These are phyloP conservation scores for Cicer arietinum DNA, from an alignment of 306 rosid genomes.

Conservation along the genomic window DNA sequence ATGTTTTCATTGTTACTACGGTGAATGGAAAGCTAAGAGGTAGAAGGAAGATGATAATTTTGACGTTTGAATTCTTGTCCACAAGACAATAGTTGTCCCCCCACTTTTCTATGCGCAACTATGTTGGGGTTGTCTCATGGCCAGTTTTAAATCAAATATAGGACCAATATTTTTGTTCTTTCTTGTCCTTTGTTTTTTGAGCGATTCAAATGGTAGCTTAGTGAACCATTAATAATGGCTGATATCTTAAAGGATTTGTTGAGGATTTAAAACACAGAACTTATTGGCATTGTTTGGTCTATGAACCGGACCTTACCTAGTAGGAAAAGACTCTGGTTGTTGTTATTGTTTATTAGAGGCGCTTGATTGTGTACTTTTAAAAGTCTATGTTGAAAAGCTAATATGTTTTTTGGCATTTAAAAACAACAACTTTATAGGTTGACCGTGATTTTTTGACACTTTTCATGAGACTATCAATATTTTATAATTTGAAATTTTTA, in stretches of 20 bases:
- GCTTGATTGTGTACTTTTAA: constrained; percentile 14
- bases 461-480: constrained; percentile 5
- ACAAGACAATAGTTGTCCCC: neutral
- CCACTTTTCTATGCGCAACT: neutral
- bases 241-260: neutral
- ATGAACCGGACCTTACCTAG: constrained; percentile 1
- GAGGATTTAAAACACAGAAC: constrained; percentile 18
- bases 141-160: neutral
- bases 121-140: neutral
- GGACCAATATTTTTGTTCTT: neutral
- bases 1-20: neutral
- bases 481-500: constrained; percentile 24
- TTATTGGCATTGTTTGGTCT: neutral
- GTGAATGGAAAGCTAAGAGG: constrained; percentile 1
- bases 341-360: constrained; percentile 1
- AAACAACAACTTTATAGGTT: constrained; percentile 19
- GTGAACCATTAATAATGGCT: neutral
- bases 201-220: neutral
- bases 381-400: constrained; percentile 1
- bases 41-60: neutral
- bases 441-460: neutral
- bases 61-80: neutral
- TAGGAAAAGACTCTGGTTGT: constrained; percentile 7
- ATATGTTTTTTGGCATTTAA: neutral
- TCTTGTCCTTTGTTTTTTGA: constrained; percentile 1